Evolutionary conservation across 176 grass and related monocot genomes (phyloP).

Genomic region (Carex littledalei): DNA sequence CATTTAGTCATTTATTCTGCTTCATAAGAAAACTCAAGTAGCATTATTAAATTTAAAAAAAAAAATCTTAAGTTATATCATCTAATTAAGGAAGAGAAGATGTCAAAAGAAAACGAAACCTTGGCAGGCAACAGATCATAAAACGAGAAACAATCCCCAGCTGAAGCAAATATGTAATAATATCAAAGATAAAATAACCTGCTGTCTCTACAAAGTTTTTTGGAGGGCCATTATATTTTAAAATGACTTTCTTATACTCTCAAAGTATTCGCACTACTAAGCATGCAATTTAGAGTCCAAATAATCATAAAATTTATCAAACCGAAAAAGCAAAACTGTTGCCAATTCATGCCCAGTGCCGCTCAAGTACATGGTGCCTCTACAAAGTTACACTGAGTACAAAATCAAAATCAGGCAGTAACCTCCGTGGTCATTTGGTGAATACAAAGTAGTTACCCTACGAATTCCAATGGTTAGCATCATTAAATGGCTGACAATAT

Average conservation of each 20-base stretch:
- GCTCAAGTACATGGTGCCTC: not conserved
- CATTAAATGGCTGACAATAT: not conserved
- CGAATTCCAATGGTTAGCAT: not conserved
- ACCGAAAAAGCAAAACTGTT: not conserved
- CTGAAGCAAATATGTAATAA: not conserved
- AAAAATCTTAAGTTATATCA: not conserved
- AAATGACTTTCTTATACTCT: not conserved
- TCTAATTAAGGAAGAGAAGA: not conserved
- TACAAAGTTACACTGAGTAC: not conserved
- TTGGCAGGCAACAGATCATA: not conserved
- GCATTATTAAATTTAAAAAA: not conserved
- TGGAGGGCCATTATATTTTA: not conserved
- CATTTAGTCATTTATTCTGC: not conserved
- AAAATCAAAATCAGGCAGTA: not conserved
- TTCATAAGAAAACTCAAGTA: not conserved
- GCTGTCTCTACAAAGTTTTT: too few species aligned
- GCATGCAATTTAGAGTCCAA: not conserved
- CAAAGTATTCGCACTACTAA: not conserved
- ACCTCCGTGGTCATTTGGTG: not conserved
- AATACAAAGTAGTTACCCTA: not conserved
- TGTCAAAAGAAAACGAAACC: not conserved
- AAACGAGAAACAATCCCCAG: not conserved
- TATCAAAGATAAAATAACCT: not conserved
- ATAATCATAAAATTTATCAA: not conserved
- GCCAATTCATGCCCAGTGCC: not conserved